phyloP scores from a whole-genome alignment of 176 grass and related monocot species.

The Bolboschoenus planiculmis region DNA sequence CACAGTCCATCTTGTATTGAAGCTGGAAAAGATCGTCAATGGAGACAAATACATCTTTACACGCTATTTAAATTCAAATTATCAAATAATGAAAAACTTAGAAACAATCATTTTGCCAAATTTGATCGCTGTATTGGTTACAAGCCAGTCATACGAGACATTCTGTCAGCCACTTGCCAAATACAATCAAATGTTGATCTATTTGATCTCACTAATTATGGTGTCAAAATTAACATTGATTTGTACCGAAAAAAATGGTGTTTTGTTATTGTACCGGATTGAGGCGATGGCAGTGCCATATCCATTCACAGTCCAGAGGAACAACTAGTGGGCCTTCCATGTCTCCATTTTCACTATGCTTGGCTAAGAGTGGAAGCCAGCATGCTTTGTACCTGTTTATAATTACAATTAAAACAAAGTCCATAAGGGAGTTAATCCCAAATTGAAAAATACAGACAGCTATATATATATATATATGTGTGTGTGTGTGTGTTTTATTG shows the following conservation, averaged over 20 bases:
- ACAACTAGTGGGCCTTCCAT: conserved; percentile 43
- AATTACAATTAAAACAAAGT: too few species aligned
- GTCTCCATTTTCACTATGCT: conserved; percentile 39
- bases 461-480: too few species aligned
- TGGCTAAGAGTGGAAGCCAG: conserved; percentile 81
- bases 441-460: too few species aligned
- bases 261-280: conserved; percentile 49
- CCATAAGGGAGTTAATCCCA: too few species aligned
- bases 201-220: too few species aligned
- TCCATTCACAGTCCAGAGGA: conserved; percentile 80
- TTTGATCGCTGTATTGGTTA: too few species aligned
- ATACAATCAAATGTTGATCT: neutral
- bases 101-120: too few species aligned
- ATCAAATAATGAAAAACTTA: neutral
- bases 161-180: neutral
- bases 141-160: too few species aligned
- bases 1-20: conserved; percentile 73
- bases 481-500: too few species aligned
- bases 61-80: neutral
- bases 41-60: neutral
- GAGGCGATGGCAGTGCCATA: conserved; percentile 90
- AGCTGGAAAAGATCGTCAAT: conserved; percentile 23
- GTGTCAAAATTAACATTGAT: too few species aligned
- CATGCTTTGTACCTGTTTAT: conserved; percentile 66
- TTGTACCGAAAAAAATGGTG: neutral